These are phyloP conservation scores for Aspergillus proliferans DNA, from an alignment of 2,329 filamentous ascomycete species.

Conservation along the genomic window DNA sequence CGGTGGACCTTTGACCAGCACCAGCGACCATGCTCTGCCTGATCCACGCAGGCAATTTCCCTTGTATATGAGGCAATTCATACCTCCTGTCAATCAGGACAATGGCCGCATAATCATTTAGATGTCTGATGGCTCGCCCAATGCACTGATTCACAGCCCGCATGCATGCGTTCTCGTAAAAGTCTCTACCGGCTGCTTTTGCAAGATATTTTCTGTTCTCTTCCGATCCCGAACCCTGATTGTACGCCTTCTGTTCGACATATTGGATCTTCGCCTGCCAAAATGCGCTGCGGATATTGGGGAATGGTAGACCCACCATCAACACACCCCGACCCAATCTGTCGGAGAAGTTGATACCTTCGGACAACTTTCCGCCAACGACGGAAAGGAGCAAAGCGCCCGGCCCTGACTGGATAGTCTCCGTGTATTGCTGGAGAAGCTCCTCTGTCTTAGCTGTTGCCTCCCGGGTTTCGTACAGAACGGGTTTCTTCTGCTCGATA, in stretches of 20 bases:
- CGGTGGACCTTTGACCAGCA: constrained; percentile 17
- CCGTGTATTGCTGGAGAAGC: constrained; percentile 65
- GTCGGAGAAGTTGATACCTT: constrained; percentile 98
- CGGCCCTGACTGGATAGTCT: constrained; percentile 55
- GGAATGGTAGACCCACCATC: constrained; percentile 88
- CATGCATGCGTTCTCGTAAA: constrained; percentile 95
- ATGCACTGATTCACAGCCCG: constrained; percentile 95
- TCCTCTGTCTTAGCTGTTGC: constrained; percentile 52
- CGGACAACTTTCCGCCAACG: constrained; percentile 88
- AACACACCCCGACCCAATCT: constrained; percentile 79
- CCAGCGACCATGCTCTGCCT: constrained; percentile 53
- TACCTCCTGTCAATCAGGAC: constrained; percentile 78
- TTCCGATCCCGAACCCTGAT: constrained; percentile 22
- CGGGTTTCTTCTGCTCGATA: constrained; percentile 29
- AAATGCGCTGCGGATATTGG: constrained; percentile 80
- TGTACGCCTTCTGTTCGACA: constrained; percentile 58
- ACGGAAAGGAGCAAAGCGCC: constrained; percentile 84
- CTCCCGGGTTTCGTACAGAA: constrained; percentile 52
- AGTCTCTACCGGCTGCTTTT: constrained; percentile 59
- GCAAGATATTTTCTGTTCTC: constrained; percentile 28
- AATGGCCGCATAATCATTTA: constrained; percentile 83
- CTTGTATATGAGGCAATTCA: constrained; percentile 62
- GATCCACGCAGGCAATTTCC: constrained; percentile 88
- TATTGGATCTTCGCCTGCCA: constrained; percentile 92
- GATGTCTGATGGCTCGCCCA: constrained; percentile 83